Conservation (phyloP, 805 yeast species). For the Teunomyces aglyptinius region DNA sequence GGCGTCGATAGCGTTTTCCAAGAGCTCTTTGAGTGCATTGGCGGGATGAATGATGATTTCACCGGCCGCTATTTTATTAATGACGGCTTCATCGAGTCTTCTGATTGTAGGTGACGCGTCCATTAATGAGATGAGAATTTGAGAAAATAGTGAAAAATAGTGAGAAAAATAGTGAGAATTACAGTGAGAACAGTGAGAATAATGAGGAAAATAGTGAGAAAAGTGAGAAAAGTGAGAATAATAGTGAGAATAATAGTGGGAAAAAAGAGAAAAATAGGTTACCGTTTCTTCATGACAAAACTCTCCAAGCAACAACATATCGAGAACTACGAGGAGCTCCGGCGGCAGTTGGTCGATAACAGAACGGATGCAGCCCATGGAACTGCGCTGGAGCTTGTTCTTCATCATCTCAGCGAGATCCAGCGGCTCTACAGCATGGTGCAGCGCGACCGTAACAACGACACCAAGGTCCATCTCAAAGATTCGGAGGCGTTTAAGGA, state of each 20-base stretch:
- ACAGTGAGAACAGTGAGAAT: too few species aligned
- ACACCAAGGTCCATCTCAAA: constrained; percentile 37
- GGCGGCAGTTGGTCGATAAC: constrained; percentile 27
- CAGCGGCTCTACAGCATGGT: constrained; percentile 47
- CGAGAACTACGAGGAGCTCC: constrained; percentile 27
- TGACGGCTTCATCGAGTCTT: constrained; percentile 66
- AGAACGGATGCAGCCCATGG: constrained; percentile 55
- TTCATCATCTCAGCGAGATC: constrained; percentile 42
- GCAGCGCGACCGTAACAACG: constrained; percentile 31
- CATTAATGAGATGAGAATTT: not conserved
- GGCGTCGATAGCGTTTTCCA: constrained; percentile 93
- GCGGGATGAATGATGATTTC: constrained; percentile 93
- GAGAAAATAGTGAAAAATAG: too few species aligned
- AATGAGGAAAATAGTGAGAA: too few species aligned
- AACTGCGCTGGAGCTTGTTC: constrained; percentile 52
- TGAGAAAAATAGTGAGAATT: too few species aligned
- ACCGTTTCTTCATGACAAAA: not conserved
- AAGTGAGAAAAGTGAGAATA: too few species aligned
- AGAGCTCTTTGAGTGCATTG: constrained; percentile 87
- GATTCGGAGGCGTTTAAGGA: constrained; percentile 65
- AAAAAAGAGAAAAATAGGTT: too few species aligned
- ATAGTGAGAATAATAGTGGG: too few species aligned
- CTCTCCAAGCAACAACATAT: constrained; percentile 8
- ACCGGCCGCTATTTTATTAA: constrained; percentile 94
- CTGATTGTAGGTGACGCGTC: constrained; percentile 10